Evolutionary conservation across 805 yeast species (phyloP), one percentile per base, ranked within the genome.

Genomic region (Ogataea parapolymorpha): DNA sequence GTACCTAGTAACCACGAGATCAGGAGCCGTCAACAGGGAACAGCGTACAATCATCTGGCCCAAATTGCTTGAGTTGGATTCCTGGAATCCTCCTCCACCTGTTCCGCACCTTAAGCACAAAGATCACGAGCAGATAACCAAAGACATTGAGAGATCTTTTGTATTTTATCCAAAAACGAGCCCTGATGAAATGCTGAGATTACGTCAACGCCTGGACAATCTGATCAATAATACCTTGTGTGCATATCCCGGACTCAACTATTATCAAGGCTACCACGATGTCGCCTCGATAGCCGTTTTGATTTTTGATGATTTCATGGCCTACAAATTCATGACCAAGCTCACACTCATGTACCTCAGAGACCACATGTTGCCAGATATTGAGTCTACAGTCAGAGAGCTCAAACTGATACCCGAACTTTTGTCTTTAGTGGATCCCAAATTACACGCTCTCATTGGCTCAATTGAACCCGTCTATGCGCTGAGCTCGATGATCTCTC

Each of bases 211-310:
- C 34, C 63, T 82, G 36, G 57, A 54, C 17, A 58, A 58, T 5
- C 47, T 82, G 11, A 72, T 87, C 3, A 61, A 74, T 11, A 66
- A 67, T 14, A 67, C 88, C 2, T 66, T 93, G 11, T 63, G 87
- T 28, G 71, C 68, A 12, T 66, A 81, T 49, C 90, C 90, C 0
- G 54, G 61, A 3, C 65, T 90, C 30, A 69, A 77, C 44, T 91
- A 91, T 61, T 91, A 89, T 60, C 99, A 91, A 63, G 99, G 99
- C 0, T 87, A 75, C 60, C 98, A 91, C 61, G 98, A 93, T 54
- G 68, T 93, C 15, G 89, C 87, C 1, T 72, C 85, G 26, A 72
- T 85, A 4, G 67, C 85, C 6, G 63, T 85, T 4, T 56, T 82
- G 13, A 75, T 82, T 1, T 77, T 79, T 35, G 51, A 50, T 11